Conservation (phyloP, 2,329 filamentous ascomycete species). For the Penicillium sclerotiorum region DNA sequence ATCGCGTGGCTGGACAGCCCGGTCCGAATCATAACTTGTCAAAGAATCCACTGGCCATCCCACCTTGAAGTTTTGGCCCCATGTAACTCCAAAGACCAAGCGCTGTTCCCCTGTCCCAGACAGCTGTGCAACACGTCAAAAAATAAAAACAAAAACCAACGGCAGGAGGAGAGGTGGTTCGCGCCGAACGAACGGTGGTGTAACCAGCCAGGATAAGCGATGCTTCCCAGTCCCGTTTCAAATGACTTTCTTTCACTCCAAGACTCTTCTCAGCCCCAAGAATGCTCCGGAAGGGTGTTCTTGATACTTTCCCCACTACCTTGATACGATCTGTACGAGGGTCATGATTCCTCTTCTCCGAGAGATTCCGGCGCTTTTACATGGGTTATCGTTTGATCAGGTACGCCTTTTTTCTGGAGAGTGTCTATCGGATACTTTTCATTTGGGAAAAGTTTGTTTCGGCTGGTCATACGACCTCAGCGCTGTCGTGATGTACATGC, state of each 20-base stretch:
- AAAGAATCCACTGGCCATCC: neutral
- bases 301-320: neutral
- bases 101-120: neutral
- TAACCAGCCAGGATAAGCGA: conserved; percentile 10
- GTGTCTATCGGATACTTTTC: neutral
- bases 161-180: conserved; percentile 10
- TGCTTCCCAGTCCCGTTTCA: conserved; percentile 8
- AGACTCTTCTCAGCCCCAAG: neutral
- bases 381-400: neutral
- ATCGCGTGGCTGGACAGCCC: conserved; percentile 16
- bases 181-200: conserved; percentile 14
- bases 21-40: conserved; percentile 13
- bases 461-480: conserved; percentile 6
- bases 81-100: conserved; percentile 5
- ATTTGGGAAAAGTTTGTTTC: neutral
- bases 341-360: neutral
- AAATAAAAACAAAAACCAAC: no score
- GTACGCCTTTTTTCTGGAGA: neutral
- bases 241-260: conserved; percentile 9
- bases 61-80: neutral
- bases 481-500: conserved; percentile 1
- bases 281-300: neutral
- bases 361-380: conserved; percentile 2
- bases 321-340: neutral
- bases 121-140: conserved; percentile 17